Base-by-base conservation (phyloP, 116 monocot genomes). In the Zostera marina region DNA sequence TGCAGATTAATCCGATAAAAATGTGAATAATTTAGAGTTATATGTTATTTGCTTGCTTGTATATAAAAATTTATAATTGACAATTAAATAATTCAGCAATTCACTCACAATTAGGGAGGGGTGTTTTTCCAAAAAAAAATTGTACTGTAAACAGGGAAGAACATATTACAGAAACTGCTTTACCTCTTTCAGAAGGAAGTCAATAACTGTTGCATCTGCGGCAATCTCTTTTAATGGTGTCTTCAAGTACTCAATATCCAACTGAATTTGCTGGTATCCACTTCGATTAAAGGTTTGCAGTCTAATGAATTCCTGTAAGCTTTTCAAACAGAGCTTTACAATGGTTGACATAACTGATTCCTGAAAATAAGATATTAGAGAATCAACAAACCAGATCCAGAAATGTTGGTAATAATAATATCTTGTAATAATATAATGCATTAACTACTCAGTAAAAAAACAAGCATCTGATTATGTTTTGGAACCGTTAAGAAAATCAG, bases 231-330 rank as follows among this genome's bases (percentile, higher is more conserved):
- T 94, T 57, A 94, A 68, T 42, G 85, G 82, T 42, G 58, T 77
- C 69, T 88, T 94, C 58, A 94, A 68, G 59, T 77, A 94, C 46
- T 94, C 94, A 63, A 85, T 80, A 65, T 94, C 94, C 67, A 88
- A 65, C 66, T 88, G 94, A 69, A 94, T 88, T 68, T 94, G 94
- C 69, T 94, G 94, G 72, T 75, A 94, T 42, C 94, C 94, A 55
- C 88, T 94, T 60, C 94, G 66, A 51, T 85, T 88, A 47, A 94
- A 82, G 39, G 88, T 88, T 63, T 94, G 94, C 16, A 94, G 75
- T 12, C 84, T 74, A 12, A 94, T 81, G 67, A 84, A 88, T 70
- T 94, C 94, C 71, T 88, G 94, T 60, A 94, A 73, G 73, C 84
- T 94, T 68, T 94, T 94, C 72, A 94, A 63, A 58, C 84, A 84